Conservation (phyloP, 306 rosid species). For the Inga laurina region DNA sequence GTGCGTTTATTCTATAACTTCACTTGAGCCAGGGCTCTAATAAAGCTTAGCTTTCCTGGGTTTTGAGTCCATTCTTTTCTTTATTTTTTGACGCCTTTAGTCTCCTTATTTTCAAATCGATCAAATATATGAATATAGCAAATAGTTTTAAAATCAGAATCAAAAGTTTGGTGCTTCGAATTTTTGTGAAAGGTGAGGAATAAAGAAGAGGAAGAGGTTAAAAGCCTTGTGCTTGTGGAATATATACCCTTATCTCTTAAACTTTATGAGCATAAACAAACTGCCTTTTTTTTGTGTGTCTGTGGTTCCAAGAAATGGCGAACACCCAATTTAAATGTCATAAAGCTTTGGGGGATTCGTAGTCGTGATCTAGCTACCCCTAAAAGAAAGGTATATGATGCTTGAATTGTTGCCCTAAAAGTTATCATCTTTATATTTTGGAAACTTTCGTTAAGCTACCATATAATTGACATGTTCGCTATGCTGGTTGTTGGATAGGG, state of each 20-base stretch:
- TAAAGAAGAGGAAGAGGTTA: conserved; percentile 26
- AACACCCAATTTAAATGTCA: conserved; percentile 44
- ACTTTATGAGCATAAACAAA: conserved; percentile 28
- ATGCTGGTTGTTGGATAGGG: conserved; percentile 14
- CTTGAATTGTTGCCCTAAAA: conserved; percentile 30
- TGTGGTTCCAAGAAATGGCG: conserved; percentile 38
- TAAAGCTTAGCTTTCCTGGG: background rate
- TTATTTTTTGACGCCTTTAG: background rate
- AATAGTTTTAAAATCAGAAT: conserved; percentile 14
- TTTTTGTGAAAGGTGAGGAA: background rate
- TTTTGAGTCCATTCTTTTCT: background rate
- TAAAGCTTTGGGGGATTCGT: conserved; percentile 37
- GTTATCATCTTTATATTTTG: conserved; percentile 9
- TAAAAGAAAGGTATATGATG: conserved; percentile 33
- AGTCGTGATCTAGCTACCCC: conserved; percentile 5
- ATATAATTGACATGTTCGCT: conserved; percentile 17
- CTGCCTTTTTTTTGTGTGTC: background rate
- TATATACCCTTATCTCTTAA: conserved; percentile 45
- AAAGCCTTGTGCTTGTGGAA: conserved; percentile 41
- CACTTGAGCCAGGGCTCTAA: background rate
- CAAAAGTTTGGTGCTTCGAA: conserved; percentile 22
- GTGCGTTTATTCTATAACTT: background rate
- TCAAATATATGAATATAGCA: background rate
- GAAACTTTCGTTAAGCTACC: conserved; percentile 5
- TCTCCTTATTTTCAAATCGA: conserved; percentile 3